A percentile compares a stretch with the other conserved stretches of the same genome.
Conservation (phyloP, 768 basidiomycete genomes). For the Kwoniella europaea region DNA sequence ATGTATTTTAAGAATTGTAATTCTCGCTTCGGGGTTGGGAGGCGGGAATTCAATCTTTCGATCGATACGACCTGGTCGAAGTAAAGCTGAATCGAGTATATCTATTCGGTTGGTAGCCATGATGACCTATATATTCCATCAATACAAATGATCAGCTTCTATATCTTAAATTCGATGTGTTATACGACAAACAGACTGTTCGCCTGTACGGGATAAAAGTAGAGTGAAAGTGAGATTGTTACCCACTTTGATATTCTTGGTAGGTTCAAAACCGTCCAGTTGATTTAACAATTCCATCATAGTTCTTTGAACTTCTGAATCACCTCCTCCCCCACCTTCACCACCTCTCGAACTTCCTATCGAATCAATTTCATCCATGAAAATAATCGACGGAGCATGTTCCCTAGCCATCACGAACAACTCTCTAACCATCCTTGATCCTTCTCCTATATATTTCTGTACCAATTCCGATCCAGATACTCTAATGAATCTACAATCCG, state of each 20-base stretch:
- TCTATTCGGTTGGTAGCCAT: constrained; percentile 98
- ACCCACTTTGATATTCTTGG: constrained; percentile 75
- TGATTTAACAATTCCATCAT: constrained; percentile 90
- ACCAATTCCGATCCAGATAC: constrained; percentile 93
- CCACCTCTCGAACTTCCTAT: constrained; percentile 93
- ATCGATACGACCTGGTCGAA: constrained; percentile 94
- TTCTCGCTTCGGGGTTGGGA: constrained; percentile 87
- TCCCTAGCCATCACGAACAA: constrained; percentile 98
- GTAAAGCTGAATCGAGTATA: constrained; percentile 89
- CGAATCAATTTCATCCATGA: constrained; percentile 99
- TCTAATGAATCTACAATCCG: constrained; percentile 96
- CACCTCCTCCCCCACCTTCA: constrained; percentile 70
- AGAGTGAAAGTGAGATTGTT: too few species aligned
- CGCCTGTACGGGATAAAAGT: too few species aligned
- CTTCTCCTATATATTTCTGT: constrained; percentile 98
- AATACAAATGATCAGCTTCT: too few species aligned
- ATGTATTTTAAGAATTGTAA: constrained; percentile 95
- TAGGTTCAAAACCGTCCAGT: constrained; percentile 82
- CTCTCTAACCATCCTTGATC: constrained; percentile 93
- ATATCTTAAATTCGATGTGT: too few species aligned
- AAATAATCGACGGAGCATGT: constrained; percentile 96
- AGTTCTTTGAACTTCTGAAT: constrained; percentile 86
- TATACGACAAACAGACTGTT: neutral
- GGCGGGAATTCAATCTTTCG: constrained; percentile 98
- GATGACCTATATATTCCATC: constrained; percentile 63